These are phyloP conservation scores for Helenozyma rhizophorensis DNA, from an alignment of 805 yeast genomes.

Conservation along the genomic window DNA sequence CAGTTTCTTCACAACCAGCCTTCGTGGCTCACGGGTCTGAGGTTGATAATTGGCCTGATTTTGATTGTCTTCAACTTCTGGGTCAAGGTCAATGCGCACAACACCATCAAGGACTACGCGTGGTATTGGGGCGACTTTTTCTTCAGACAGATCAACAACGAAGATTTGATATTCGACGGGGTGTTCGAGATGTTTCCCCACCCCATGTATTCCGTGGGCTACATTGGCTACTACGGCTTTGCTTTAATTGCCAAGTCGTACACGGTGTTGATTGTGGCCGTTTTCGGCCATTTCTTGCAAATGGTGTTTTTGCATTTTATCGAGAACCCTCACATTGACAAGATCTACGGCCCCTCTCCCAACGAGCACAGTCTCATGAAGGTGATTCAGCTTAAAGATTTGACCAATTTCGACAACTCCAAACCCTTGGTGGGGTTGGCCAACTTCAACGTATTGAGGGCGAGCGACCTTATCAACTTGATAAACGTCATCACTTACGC, in stretches of 20 bases:
- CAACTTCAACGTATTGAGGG: constrained; percentile 60
- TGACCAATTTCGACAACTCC: constrained; percentile 36
- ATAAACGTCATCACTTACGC: constrained; percentile 39
- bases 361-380: constrained; percentile 33
- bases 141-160: constrained; percentile 61
- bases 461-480: constrained; percentile 55
- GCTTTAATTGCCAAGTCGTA: constrained; percentile 74
- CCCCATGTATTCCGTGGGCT: constrained; percentile 90
- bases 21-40: constrained; percentile 39
- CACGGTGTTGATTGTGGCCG: constrained; percentile 61
- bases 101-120: constrained; percentile 84
- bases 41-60: constrained; percentile 55
- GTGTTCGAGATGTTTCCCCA: constrained; percentile 88
- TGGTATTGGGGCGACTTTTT: constrained; percentile 97
- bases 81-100: constrained; percentile 85
- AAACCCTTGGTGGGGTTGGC: constrained; percentile 56
- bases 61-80: constrained; percentile 71
- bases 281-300: constrained; percentile 73
- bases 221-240: constrained; percentile 81
- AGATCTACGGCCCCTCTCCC: constrained; percentile 57
- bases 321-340: constrained; percentile 84
- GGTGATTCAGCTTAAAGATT: constrained; percentile 46
- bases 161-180: constrained; percentile 77
- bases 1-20: constrained; percentile 40
- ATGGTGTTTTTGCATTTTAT: constrained; percentile 69